A percentile compares a stretch with the other conserved stretches of the same genome.
phyloP scores from a whole-genome alignment of 495 filamentous ascomycete genomes.

The Evernia prunastri region DNA sequence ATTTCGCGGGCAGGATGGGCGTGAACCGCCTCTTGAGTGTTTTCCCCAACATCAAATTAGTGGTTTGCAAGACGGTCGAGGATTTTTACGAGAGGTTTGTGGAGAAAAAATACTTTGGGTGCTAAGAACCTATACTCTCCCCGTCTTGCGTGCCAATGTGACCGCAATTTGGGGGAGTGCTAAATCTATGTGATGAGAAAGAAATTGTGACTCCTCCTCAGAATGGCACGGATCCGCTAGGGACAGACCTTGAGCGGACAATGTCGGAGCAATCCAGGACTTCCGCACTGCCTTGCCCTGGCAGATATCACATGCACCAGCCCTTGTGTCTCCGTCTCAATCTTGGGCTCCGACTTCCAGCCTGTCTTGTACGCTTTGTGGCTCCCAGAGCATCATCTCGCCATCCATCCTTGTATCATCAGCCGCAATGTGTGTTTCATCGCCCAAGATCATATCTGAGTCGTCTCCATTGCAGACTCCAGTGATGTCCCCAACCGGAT shows the following conservation, averaged over 20 bases:
- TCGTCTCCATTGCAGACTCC: not conserved
- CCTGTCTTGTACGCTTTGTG: not conserved
- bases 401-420: not conserved
- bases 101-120: constrained; percentile 74
- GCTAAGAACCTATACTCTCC: constrained; percentile 37
- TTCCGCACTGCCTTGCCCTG: too few relatives aligned
- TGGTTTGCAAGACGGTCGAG: constrained; percentile 71
- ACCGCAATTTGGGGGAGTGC: not conserved
- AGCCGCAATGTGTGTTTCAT: not conserved
- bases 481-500: not conserved
- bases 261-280: too few relatives aligned
- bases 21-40: constrained; percentile 76
- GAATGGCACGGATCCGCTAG: too few relatives aligned
- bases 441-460: not conserved
- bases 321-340: not conserved
- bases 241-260: too few relatives aligned
- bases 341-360: not conserved
- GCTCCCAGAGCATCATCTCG: not conserved
- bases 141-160: not conserved
- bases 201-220: too few relatives aligned
- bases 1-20: constrained; percentile 73
- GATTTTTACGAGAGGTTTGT: constrained; percentile 77
- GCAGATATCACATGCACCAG: too few relatives aligned
- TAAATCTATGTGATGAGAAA: too few relatives aligned
- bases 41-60: constrained; percentile 75